Base-by-base conservation (phyloP, 805 yeast species). In the Myxozyma neglecta region DNA sequence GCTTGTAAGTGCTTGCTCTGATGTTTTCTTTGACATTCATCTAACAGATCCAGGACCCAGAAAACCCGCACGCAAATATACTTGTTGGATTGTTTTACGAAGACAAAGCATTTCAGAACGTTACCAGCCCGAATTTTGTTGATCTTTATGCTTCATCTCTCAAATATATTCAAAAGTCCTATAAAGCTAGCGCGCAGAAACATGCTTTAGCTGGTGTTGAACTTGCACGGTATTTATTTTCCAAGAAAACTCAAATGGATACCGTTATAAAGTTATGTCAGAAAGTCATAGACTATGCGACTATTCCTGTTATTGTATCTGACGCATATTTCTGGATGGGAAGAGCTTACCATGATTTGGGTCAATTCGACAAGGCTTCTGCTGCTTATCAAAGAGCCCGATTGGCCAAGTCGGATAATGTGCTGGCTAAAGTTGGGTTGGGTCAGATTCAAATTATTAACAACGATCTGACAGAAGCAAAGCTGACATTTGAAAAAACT, bases 291-390 rank as follows among this genome's bases (percentile, higher is more conserved):
- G 72, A 80, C 11, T 68, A 71, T 34, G 69, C 79, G 0, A 75
- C 73, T 24, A 70, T 75, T 24, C 75, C 84, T 0, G 60, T 79
- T 3, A 73, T 85, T 1, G 70, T 78, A 24, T 81, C 88, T 37
- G 92, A 88, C 65, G 85, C 90, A 1, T 74, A 81, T 53, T 89
- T 89, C 69, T 94, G 97, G 98, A 79, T 86, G 59, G 99, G 90
- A 3, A 82, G 98, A 73, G 86, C 88, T 16, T 79, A 83, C 53
- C 92, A 86, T 68, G 79, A 79, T 6, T 72, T 80, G 34, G 75
- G 77, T 0, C 89, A 91, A 69, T 84, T 79, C 70, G 81, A 83
- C n/a, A 81, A 81, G 61, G 87, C 98, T 0, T 89, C 89, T 69
- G 81, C 81, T 58, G 77, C 80, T 69, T 93, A 89, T 73, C 86